Evolutionary conservation across 2,329 filamentous ascomycete species (phyloP).

Genomic region (Anthostomella pinea): DNA sequence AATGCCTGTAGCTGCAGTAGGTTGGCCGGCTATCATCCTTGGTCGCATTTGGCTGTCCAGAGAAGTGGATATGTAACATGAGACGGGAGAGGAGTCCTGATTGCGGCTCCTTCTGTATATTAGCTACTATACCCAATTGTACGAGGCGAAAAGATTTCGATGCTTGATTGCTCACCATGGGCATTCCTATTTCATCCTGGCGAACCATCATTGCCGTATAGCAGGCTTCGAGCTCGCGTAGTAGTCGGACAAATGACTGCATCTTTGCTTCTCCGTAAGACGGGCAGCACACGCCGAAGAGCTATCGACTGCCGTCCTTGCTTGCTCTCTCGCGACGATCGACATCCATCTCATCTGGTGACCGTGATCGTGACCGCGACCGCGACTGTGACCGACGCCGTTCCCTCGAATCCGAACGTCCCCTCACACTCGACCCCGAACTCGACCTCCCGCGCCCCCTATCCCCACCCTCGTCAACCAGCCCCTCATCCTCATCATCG

Average conservation of each 20-base stretch:
- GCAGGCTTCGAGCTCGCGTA: too few relatives aligned
- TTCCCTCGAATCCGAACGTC: slow-evolving; percentile 16
- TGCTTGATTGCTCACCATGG: slow-evolving; percentile 5
- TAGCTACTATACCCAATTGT: slow-evolving; percentile 8
- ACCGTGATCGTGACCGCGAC: slow-evolving; percentile 25
- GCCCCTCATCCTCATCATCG: slow-evolving; percentile 13
- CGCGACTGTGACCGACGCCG: slow-evolving; percentile 27
- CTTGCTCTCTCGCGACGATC: slow-evolving; percentile 27
- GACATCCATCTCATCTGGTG: slow-evolving; percentile 39
- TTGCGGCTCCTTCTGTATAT: neutral
- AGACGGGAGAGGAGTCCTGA: too few relatives aligned
- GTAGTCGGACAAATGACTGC: too few relatives aligned
- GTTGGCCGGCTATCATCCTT: too few relatives aligned
- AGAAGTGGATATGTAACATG: neutral
- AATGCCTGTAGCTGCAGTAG: neutral
- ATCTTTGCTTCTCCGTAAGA: too few relatives aligned
- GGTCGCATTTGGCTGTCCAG: neutral
- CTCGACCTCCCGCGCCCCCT: slow-evolving; percentile 17
- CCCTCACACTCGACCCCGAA: slow-evolving; percentile 14
- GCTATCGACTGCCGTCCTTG: too few relatives aligned
- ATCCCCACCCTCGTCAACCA: slow-evolving; percentile 11
- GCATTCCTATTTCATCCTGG: neutral
- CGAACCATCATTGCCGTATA: neutral
- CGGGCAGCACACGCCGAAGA: too few relatives aligned
- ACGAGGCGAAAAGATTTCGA: slow-evolving; percentile 1